phyloP scores from a whole-genome alignment of 139 green algal genomes.

The Yamagishiella unicocca region DNA sequence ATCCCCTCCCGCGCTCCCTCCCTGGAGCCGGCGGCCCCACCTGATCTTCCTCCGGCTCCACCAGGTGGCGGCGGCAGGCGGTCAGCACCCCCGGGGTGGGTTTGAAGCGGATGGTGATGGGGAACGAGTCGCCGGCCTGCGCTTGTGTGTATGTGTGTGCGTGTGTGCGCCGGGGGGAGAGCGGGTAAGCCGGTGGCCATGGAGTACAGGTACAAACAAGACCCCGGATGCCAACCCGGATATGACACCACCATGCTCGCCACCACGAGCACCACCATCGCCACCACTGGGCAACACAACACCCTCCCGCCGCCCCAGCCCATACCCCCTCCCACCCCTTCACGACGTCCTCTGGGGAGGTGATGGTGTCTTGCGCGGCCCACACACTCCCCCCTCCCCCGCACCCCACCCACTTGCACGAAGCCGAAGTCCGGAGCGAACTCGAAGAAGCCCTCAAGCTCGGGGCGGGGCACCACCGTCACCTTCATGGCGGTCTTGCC shows the following conservation, averaged over 20 bases:
- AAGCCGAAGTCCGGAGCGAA: conserved; percentile 72
- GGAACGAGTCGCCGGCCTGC: conserved; percentile 70
- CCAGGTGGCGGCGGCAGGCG: conserved; percentile 56
- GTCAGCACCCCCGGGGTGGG: conserved; percentile 59
- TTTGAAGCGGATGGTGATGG: conserved; percentile 69
- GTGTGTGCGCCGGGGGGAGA: too few relatives aligned
- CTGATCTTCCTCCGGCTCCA: conserved; percentile 52
- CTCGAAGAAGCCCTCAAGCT: conserved; percentile 67
- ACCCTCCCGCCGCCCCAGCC: too few relatives aligned
- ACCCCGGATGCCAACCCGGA: too few relatives aligned
- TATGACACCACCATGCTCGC: too few relatives aligned
- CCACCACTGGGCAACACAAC: too few relatives aligned
- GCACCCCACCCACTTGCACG: conserved; percentile 60
- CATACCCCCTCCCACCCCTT: too few relatives aligned
- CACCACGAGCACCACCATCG: too few relatives aligned
- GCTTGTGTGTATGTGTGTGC: too few relatives aligned
- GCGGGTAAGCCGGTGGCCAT: not conserved
- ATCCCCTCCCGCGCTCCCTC: too few relatives aligned
- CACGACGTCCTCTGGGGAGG: too few relatives aligned
- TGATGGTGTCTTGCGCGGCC: too few relatives aligned
- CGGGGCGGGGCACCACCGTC: conserved; percentile 56
- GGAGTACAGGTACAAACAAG: too few relatives aligned
- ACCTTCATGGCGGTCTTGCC: conserved; percentile 77
- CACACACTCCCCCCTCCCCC: not conserved
- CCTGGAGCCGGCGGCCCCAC: conserved; percentile 69